Conservation (phyloP, 345 rosid species). For the Salix dunnii region DNA sequence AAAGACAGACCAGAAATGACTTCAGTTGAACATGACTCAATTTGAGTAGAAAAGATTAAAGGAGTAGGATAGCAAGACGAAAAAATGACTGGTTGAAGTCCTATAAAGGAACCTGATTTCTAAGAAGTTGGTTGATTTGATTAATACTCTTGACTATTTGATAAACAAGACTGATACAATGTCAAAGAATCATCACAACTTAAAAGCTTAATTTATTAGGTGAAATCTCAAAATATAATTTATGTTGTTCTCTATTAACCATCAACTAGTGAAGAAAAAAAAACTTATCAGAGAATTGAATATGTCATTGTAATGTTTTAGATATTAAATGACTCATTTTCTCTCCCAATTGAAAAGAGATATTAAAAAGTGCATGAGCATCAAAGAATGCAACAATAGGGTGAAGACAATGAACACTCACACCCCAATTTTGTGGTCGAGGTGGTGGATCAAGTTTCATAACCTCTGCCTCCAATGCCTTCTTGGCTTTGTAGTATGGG, state of each 20-base stretch:
- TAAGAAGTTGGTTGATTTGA: too few species aligned
- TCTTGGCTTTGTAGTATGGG: slow-evolving; percentile 81
- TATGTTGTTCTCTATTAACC: too few species aligned
- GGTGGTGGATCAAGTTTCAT: slow-evolving; percentile 72
- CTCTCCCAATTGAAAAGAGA: background rate
- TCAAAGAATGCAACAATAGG: background rate
- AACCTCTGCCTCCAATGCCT: slow-evolving; percentile 74
- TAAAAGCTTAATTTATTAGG: too few species aligned
- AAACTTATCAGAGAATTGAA: background rate
- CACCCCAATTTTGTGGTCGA: slow-evolving; percentile 91
- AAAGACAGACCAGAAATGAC: background rate
- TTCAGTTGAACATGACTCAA: background rate
- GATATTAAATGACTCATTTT: background rate
- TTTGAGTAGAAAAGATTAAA: background rate
- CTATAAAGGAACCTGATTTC: background rate
- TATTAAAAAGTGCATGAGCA: background rate
- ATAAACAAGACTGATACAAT: too few species aligned
- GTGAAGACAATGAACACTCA: slow-evolving; percentile 36
- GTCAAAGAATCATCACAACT: too few species aligned
- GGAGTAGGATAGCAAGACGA: background rate
- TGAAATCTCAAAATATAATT: too few species aligned
- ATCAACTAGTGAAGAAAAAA: background rate
- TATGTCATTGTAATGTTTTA: background rate
- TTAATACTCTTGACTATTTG: too few species aligned
- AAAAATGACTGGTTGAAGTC: background rate